Conservation (phyloP, 2,329 filamentous ascomycete genomes). For the Colletotrichum liaoningense region DNA sequence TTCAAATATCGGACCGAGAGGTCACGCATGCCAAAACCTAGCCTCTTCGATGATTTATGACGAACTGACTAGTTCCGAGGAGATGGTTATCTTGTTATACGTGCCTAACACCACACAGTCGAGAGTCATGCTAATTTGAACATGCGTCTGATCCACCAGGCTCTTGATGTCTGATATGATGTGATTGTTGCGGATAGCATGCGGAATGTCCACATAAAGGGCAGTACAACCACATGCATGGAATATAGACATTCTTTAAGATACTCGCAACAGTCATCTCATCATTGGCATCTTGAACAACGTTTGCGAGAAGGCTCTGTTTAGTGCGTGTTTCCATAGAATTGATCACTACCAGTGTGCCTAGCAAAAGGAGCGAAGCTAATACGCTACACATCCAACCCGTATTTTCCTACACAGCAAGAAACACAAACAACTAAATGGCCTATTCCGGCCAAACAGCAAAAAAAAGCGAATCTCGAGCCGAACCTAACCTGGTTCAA, state of each 20-base stretch:
- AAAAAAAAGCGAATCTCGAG: neutral
- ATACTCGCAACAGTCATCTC: no score
- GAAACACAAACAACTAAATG: neutral
- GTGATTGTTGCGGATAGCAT: no score
- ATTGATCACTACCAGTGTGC: constrained; percentile 24
- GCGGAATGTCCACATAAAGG: no score
- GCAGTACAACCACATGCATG: no score
- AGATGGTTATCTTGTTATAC: neutral
- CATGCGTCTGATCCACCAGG: no score
- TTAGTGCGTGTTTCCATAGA: constrained; percentile 11
- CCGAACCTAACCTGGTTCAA: constrained; percentile 7
- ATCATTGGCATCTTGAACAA: neutral
- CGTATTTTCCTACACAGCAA: constrained; percentile 17
- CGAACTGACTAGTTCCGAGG: neutral
- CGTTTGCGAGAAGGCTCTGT: neutral
- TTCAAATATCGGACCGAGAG: neutral
- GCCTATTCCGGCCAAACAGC: neutral
- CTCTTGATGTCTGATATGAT: no score
- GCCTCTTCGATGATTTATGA: neutral
- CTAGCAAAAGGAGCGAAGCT: constrained; percentile 6
- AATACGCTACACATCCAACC: constrained; percentile 14
- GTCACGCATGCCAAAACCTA: neutral
- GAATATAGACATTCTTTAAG: no score
- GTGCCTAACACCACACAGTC: neutral
- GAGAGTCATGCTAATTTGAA: neutral